These are phyloP conservation scores for Elongisporangium undulatum DNA, from an alignment of 352 stramenopile genomes.

Conservation along the genomic window DNA sequence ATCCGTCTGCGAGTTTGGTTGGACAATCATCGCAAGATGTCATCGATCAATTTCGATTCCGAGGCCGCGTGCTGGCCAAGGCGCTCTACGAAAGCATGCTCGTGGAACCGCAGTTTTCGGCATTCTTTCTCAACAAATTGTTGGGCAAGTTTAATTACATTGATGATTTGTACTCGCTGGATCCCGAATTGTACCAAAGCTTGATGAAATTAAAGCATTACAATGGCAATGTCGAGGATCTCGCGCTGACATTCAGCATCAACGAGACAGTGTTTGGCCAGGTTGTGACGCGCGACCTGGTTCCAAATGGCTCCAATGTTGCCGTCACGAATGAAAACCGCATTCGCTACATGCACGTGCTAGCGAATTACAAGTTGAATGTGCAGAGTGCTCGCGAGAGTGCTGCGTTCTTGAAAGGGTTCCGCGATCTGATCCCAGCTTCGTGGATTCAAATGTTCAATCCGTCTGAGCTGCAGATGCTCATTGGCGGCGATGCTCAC, in stretches of 20 bases:
- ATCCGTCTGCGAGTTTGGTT: conserved; percentile 78
- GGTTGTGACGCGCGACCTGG: conserved; percentile 59
- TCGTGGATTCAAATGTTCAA: conserved; percentile 83
- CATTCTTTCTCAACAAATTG: conserved; percentile 97
- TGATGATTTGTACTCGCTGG: conserved; percentile 92
- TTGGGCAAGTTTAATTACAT: conserved; percentile 86
- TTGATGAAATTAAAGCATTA: conserved; percentile 96
- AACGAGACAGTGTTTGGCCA: conserved; percentile 73
- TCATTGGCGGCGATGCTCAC: conserved; percentile 88
- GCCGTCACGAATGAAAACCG: conserved; percentile 93
- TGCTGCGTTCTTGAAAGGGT: conserved; percentile 61
- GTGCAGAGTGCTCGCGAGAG: conserved; percentile 58
- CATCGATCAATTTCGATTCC: conserved; percentile 92
- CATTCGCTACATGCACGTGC: conserved; percentile 94
- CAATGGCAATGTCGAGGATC: conserved; percentile 83
- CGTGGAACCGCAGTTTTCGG: conserved; percentile 95
- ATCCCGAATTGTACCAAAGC: conserved; percentile 93
- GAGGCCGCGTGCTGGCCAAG: conserved; percentile 94
- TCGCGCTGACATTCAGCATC: conserved; percentile 95
- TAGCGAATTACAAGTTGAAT: conserved; percentile 98
- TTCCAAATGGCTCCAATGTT: conserved; percentile 83
- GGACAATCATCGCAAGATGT: conserved; percentile 74
- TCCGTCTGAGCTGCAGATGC: conserved; percentile 93
- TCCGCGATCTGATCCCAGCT: conserved; percentile 68
- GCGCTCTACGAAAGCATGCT: conserved; percentile 95